phyloP scores from a whole-genome alignment of 192 early-diverging fungal genomes.

The Entomortierella lignicola region DNA sequence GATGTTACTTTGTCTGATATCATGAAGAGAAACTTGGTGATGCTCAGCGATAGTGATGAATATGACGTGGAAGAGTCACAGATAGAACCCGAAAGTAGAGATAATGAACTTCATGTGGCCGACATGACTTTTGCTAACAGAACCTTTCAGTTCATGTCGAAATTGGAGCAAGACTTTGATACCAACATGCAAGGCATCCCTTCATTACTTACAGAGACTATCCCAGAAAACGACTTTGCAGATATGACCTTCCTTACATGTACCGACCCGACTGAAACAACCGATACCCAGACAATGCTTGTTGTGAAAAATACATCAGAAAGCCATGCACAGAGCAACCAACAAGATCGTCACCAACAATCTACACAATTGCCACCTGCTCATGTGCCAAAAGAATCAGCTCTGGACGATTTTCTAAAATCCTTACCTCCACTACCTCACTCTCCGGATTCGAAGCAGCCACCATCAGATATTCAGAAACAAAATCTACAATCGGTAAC shows the following conservation, averaged over 20 bases:
- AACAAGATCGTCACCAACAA: background rate
- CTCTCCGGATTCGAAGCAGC: background rate
- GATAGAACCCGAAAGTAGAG: background rate
- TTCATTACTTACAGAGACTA: constrained; percentile 24
- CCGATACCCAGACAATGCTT: background rate
- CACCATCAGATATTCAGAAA: background rate
- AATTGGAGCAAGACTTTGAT: constrained; percentile 24
- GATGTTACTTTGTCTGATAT: constrained; percentile 45
- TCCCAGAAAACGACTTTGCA: constrained; percentile 19
- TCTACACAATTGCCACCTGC: background rate
- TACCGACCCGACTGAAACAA: background rate
- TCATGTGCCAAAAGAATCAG: background rate
- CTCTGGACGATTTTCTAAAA: constrained; percentile 28
- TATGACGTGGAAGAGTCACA: background rate
- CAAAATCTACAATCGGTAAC: background rate
- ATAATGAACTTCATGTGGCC: background rate
- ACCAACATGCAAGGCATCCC: background rate
- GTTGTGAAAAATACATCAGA: background rate
- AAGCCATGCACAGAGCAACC: background rate
- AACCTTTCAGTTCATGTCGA: constrained; percentile 29
- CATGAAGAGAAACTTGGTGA: constrained; percentile 17
- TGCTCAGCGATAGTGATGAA: constrained; percentile 32
- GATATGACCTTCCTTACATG: constrained; percentile 17
- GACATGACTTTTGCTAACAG: constrained; percentile 24
- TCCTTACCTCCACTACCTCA: constrained; percentile 12